Evolutionary conservation across 345 rosid species (phyloP), one percentile per base, ranked within the genome.

Genomic region (sweet orange (Citrus sinensis)): DNA sequence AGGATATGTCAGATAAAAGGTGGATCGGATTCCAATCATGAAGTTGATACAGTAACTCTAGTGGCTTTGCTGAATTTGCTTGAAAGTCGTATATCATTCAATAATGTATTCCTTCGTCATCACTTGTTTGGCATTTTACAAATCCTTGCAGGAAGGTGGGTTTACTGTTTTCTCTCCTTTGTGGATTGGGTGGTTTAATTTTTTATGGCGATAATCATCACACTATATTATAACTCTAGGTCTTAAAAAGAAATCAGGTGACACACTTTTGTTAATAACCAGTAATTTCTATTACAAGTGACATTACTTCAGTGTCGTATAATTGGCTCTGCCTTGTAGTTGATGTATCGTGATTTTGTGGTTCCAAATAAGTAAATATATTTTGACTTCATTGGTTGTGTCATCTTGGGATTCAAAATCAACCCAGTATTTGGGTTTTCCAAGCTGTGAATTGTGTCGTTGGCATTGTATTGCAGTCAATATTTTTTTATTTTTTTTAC

Each of bases 61-160:
- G 70, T 87, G 78, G 88, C 88, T 71, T 84, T 96, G 89, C 91
- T 96, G 81, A 84, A 78, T 80, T 82, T 94, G 78, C 90, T 96
- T 73, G 93, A 96, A 79, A 88, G 97, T 71, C 92, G 83, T 73
- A 74, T 76, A 51, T 88, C 88, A 71, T 94, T 87, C 90, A 90
- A 89, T 86, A 96, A 92, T 79, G 90, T 90, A 42, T 76, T 83
- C 83, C 93, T 96, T 79, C 94, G 97, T 49, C 97, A 96, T 85
- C 83, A 92, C 80, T 75, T 96, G 84, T 94, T 92, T 84, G 86
- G 97, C 88, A 90, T 94, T 81, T 76, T 96, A 74, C 98, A 89
- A 76, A 83, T 92, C 84, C 92, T 94, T 78, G 93, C 97, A 29
- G 90, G 91, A 88, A 92, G 98, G 99, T 96, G 32, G 66, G 88